phyloP scores from a whole-genome alignment of 2,329 filamentous ascomycete species.

The Pseudodiploospora longispora region DNA sequence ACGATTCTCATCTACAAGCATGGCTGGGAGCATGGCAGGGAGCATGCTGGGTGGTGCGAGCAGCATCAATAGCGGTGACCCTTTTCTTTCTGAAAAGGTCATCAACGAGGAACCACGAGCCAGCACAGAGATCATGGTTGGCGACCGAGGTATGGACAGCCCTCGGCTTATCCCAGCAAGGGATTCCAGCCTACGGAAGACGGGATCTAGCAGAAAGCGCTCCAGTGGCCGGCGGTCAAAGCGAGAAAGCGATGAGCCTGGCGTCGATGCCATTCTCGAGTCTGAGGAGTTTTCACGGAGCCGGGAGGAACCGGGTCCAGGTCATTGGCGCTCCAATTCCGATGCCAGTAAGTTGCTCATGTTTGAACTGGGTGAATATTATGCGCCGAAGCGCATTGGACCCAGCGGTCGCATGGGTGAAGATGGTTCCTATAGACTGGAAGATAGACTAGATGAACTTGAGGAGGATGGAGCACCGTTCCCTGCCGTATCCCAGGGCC shows the following conservation, averaged over 20 bases:
- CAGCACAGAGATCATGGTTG: constrained; percentile 18
- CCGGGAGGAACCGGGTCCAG: constrained; percentile 13
- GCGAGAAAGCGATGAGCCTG: constrained; percentile 32
- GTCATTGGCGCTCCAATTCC: constrained; percentile 9
- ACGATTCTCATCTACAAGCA: constrained; percentile 28
- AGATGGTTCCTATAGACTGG: constrained; percentile 16
- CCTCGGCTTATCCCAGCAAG: constrained; percentile 54
- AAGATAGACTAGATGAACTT: constrained; percentile 17
- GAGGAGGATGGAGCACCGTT: constrained; percentile 61
- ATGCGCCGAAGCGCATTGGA: too few relatives aligned
- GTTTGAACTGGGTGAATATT: background rate
- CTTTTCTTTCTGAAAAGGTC: constrained; percentile 43
- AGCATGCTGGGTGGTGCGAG: constrained; percentile 14
- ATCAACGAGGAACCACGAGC: constrained; percentile 46
- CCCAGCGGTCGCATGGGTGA: background rate
- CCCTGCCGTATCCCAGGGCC: constrained; percentile 57
- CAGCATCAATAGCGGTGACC: constrained; percentile 32
- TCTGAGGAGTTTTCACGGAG: constrained; percentile 23
- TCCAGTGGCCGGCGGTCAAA: constrained; percentile 43
- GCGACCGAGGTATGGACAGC: constrained; percentile 20
- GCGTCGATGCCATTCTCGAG: constrained; percentile 36
- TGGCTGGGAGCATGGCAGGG: constrained; percentile 28
- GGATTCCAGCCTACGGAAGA: constrained; percentile 60
- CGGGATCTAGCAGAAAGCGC: constrained; percentile 43
- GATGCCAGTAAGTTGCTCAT: constrained; percentile 7